Percentiles rank a stretch among this genome's conserved stretches.
These are phyloP conservation scores for Tilletiopsis washingtonensis DNA, from an alignment of 1,284 basidiomycete genomes.

Conservation along the genomic window DNA sequence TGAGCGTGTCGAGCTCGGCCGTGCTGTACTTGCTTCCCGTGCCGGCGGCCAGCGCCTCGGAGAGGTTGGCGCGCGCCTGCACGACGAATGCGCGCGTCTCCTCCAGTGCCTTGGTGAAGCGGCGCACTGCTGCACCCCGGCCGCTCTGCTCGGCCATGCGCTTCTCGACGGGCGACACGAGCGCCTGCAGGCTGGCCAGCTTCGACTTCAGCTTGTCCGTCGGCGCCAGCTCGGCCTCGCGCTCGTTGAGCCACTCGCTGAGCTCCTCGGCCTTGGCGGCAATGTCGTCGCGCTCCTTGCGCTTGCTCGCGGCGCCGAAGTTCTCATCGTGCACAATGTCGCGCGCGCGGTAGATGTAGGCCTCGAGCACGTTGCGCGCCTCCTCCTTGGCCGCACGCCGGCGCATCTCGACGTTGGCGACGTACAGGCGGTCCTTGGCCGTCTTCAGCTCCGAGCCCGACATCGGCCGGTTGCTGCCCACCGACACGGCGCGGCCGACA, in stretches of 20 bases:
- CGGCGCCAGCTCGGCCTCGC: constrained; percentile 74
- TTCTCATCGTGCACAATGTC: constrained; percentile 60
- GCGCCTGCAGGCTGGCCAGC: constrained; percentile 55
- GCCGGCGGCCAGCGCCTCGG: constrained; percentile 53
- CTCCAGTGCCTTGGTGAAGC: constrained; percentile 61
- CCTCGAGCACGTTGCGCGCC: constrained; percentile 81
- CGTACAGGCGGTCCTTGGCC: constrained; percentile 39
- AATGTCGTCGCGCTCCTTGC: constrained; percentile 62
- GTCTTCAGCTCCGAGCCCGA: constrained; percentile 28
- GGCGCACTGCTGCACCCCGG: constrained; percentile 56
- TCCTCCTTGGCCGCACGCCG: constrained; percentile 75
- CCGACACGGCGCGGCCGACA: constrained; percentile 17
- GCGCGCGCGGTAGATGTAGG: constrained; percentile 80
- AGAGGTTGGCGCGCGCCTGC: constrained; percentile 61
- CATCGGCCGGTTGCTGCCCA: constrained; percentile 20
- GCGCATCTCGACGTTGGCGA: constrained; percentile 65
- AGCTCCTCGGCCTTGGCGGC: constrained; percentile 61
- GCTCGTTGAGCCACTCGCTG: constrained; percentile 67
- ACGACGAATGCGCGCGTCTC: constrained; percentile 65
- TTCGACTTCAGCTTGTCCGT: constrained; percentile 27
- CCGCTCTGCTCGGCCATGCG: constrained; percentile 78
- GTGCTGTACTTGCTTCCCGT: constrained; percentile 38
- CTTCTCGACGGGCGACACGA: constrained; percentile 73
- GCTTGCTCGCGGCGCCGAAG: constrained; percentile 72
- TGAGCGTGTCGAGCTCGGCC: constrained; percentile 40